A percentile compares a stretch with the other conserved stretches of the same genome.
These are phyloP conservation scores for Raffaelea albimanens DNA, from an alignment of 2,329 filamentous ascomycete genomes.

Conservation along the genomic window DNA sequence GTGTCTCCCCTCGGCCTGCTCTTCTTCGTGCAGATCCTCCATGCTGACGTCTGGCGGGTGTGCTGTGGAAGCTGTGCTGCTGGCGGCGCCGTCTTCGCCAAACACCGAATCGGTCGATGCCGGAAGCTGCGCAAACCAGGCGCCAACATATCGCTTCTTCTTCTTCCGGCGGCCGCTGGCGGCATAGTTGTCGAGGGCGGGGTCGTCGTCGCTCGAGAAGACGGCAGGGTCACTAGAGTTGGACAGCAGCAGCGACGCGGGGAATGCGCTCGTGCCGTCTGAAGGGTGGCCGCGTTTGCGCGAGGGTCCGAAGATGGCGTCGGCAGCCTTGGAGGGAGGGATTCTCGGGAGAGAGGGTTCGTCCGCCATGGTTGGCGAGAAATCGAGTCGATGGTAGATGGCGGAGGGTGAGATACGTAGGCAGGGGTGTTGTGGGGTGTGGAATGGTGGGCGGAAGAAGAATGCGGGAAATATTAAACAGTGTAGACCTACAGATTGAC, in stretches of 20 bases:
- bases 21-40: too few relatives aligned
- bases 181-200: conserved; percentile 55
- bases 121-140: conserved; percentile 54
- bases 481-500: too few relatives aligned
- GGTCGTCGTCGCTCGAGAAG: conserved; percentile 66
- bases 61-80: not conserved
- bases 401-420: too few relatives aligned
- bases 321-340: conserved; percentile 9
- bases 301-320: conserved; percentile 9
- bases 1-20: too few relatives aligned
- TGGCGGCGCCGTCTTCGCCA: conserved; percentile 9
- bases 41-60: conserved; percentile 18
- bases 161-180: conserved; percentile 35
- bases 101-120: conserved; percentile 12
- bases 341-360: conserved; percentile 13
- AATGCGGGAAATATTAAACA: too few relatives aligned
- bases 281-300: conserved; percentile 9
- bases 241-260: conserved; percentile 25
- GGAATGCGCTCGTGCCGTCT: not conserved
- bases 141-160: conserved; percentile 55
- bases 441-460: too few relatives aligned
- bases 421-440: too few relatives aligned
- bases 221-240: conserved; percentile 63
- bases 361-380: conserved; percentile 8
- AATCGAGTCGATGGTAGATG: not conserved